Base-by-base conservation (phyloP, 1,139 yeast species). In the Debaryomycetaceae sp. region DNA sequence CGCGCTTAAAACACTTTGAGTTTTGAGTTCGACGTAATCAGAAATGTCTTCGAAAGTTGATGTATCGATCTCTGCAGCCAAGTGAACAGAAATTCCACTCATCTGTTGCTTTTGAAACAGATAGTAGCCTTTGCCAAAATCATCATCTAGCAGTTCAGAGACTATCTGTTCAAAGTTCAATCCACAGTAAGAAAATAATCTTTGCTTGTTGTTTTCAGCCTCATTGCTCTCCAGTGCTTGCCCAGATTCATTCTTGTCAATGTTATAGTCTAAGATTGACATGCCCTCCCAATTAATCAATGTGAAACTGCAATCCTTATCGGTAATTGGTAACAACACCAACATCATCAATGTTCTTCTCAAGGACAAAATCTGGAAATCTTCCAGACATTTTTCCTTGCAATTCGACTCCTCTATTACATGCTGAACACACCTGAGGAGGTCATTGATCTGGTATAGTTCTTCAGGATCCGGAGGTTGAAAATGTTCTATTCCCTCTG, bases 51-150 rank as follows among this genome's bases (percentile, higher is more conserved):
- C 45, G 13, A 34, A 31, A 8, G 40, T 43, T 6, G 55, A 47
- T 35, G 60, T 53, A 47, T 62, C 66, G 9, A 62, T 55, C 44
- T 62, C 67, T 3, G 67, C 65, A 6, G 63, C 53, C 41, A 54
- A 59, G 14, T 49, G 44, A 3, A 61, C 41, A 5, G 54, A 51
- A 6, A 45, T 46, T 5, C 44, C 49, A 29, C 42, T 47, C 6
- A 57, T 45, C 1, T 40, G 39, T 27, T 52, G 59, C 11, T 42
- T 37, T 1, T 53, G 54, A 3, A 62, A 53, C 1, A 65, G 50
- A 39, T 61, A 58, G 44, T 50, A 61, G 17, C 42, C 41, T 9
- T 29, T 14, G 2, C 40, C 35, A 13, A 45, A 44, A 31, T 42
- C 44, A 2, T 41, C 23, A 7, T 41, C 43, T 22, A 29, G 38